Evolutionary conservation across 75 land plant species (phyloP).

Genomic region (Pinus taeda): DNA sequence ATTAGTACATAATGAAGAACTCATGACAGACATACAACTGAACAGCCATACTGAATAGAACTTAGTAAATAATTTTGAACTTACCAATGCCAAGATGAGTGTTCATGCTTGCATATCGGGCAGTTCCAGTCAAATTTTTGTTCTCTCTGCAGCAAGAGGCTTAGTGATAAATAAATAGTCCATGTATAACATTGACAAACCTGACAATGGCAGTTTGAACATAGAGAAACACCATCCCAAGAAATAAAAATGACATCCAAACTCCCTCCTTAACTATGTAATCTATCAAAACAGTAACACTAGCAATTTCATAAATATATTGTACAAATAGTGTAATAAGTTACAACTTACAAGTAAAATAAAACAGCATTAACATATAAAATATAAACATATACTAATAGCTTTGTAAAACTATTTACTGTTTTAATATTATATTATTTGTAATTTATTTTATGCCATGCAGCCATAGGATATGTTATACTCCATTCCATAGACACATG

Average conservation of each 20-base stretch:
- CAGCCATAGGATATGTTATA: no score
- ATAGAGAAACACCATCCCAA: not conserved
- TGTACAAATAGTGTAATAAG: no score
- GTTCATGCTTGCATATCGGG: slow-evolving; percentile 34
- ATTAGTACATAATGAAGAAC: not conserved
- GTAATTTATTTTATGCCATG: no score
- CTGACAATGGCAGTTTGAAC: not conserved
- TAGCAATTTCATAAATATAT: no score
- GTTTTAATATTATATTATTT: no score
- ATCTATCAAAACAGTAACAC: no score
- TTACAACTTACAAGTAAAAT: no score
- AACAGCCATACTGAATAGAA: not conserved
- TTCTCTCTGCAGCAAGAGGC: slow-evolving; percentile 23
- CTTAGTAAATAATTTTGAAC: slow-evolving; percentile 40
- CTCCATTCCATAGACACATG: no score
- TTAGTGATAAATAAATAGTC: no score
- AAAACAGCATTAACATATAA: no score
- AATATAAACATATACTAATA: no score
- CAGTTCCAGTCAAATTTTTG: slow-evolving; percentile 32
- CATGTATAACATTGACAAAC: not conserved
- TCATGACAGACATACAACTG: not conserved
- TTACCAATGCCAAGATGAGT: slow-evolving; percentile 53
- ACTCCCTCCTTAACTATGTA: not conserved
- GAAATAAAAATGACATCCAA: not conserved
- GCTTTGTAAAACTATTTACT: no score